Evolutionary conservation across 257 asterid species (phyloP), one percentile per base, ranked within the genome.

Genomic region (Capsicum chinense): DNA sequence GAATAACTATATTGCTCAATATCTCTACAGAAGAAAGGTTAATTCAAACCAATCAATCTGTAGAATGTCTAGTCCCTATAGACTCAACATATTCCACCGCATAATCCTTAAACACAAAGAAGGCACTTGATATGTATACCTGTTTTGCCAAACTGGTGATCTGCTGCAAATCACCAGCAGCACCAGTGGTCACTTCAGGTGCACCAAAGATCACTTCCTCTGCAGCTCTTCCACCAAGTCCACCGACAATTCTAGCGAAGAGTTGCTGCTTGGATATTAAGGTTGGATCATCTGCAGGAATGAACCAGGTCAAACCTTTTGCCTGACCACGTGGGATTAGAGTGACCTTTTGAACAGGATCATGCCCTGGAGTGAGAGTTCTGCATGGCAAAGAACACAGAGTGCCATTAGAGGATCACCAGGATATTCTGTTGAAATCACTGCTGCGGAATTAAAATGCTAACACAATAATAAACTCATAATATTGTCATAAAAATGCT

Each of bases 191-290:
- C 83, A 97, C 96, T 92, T 97, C 98, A 6, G 98, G 90, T 89
- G 91, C 98, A n/a, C 99, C 99, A 85, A 97, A 97, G 84, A 97
- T 94, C 86, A 97, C 85, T 90, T 93, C 98, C 89, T 97, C 99
- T 1, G 99, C 97, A 87, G 99, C 99, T 89, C 99, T 90, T 88
- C 98, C 99, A 83, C 98, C 99, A 13, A 97, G 98, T 67, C 98
- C 99, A 59, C 98, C 99, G 78, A 97, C 99, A 83, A 97, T 92
- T 90, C 99, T 89, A 44, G 98, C 99, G 83, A 92, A 94, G 79
- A 93, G 95, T 88, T 97, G 99, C 87, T 94, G 99, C 88, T 94
- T 95, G 44, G 99, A 95, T 82, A 95, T 95, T 90, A 95, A 92
- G 91, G 99, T 97, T 10, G 98, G 99, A 83, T 97, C 99, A 80